Percentiles rank a stretch among this genome's conserved stretches.
phyloP scores from a whole-genome alignment of 2,329 filamentous ascomycete species.

The Fusarium nodosum region DNA sequence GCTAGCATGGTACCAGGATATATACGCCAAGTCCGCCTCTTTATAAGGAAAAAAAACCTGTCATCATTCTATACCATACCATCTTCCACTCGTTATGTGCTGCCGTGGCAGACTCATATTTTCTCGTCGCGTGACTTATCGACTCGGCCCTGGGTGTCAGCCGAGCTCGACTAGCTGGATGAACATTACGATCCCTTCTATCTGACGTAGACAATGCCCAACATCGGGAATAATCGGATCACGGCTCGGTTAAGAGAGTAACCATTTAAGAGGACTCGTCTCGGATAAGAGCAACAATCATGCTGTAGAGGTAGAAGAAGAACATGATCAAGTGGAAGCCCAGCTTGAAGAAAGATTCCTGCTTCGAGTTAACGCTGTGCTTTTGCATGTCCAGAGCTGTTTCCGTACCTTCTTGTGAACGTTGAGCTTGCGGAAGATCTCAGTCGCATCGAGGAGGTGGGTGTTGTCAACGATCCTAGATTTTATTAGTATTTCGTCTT shows the following conservation, averaged over 20 bases:
- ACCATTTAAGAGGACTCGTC: slow-evolving; percentile 85
- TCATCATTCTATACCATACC: slow-evolving; percentile 48
- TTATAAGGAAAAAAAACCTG: slow-evolving; percentile 34
- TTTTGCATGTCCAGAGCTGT: not conserved
- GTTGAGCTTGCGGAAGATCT: slow-evolving; percentile 99
- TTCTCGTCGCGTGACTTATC: slow-evolving; percentile 41
- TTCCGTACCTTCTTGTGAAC: slow-evolving; percentile 92
- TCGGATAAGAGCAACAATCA: slow-evolving; percentile 96
- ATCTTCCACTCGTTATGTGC: slow-evolving; percentile 50
- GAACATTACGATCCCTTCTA: slow-evolving; percentile 28
- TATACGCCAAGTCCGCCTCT: slow-evolving; percentile 51
- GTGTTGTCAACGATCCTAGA: slow-evolving; percentile 94
- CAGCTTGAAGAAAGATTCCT: slow-evolving; percentile 99
- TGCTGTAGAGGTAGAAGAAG: slow-evolving; percentile 99
- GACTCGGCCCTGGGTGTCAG: slow-evolving; percentile 40
- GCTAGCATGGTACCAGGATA: slow-evolving; percentile 51
- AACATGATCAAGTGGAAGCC: slow-evolving; percentile 99
- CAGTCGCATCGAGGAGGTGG: slow-evolving; percentile 95
- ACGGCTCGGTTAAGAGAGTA: slow-evolving; percentile 30
- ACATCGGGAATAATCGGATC: slow-evolving; percentile 27
- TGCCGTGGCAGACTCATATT: slow-evolving; percentile 44
- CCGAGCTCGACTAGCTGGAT: slow-evolving; percentile 29
- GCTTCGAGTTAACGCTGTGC: slow-evolving; percentile 46
- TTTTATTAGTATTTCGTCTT: slow-evolving; percentile 40
- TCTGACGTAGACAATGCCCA: slow-evolving; percentile 24